Base-by-base conservation (phyloP, 108 stramenopile species). In the Epithemia pelagica region DNA sequence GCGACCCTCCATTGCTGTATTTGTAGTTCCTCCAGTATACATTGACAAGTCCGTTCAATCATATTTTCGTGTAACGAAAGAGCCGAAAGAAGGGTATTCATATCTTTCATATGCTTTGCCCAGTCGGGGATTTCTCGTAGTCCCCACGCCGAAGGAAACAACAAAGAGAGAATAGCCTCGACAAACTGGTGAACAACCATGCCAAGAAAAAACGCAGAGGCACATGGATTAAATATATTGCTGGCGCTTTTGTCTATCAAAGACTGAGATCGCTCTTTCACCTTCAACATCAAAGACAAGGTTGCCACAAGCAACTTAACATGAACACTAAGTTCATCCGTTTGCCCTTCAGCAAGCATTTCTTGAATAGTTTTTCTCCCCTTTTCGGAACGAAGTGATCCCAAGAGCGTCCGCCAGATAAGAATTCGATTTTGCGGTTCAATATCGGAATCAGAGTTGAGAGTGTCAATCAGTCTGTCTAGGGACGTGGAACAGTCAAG, bases 11-110 rank as follows among this genome's bases (percentile, higher is more conserved):
- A 63, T 23, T 33, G 21, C 33, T 63, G 62, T 5, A 21, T 23
- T 58, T 58, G 56, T 58, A 58, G 26, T n/a, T 58, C 56, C 56
- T 58, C 18, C 56, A 58, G 22, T 7, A 58, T 58, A 58, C 56
- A 58, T 8, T 21, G 56, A 58, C 56, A 19, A 27, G 56, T 27
- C 26, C 56, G 21, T 26, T 58, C 56, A 7, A 58, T 8, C 25
- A 58, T 27, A 21, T 58, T 23, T 8, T 7, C 22, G 56, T 58
- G 56, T 21, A 26, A 8, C 5, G 56, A 23, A 23, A 58, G 26
- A 27, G 7, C 7, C 22, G 56, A 23, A 26, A 23, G 22, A 7
- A 58, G 5, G 8, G 5, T 7, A 18, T 58, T 21, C 5, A 58
- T 5, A 8, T 58, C 18, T 23, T 27, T 23, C 56, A 58, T 23